Evolutionary conservation across 345 rosid genomes (phyloP), one percentile per base, ranked within the genome.

Genomic region (Gossypium turneri): DNA sequence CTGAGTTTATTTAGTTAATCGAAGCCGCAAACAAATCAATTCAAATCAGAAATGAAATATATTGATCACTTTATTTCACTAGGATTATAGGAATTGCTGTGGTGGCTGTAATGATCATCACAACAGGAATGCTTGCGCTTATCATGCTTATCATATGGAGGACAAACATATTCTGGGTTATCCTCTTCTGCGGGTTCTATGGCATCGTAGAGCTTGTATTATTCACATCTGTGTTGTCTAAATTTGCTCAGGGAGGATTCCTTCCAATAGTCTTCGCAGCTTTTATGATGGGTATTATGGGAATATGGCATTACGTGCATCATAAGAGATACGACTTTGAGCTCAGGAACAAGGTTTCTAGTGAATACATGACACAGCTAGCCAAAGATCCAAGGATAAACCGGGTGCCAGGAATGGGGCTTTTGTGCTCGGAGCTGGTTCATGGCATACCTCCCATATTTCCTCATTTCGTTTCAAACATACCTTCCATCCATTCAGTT

Each of bases 51-150:
- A 17, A 53, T 53, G 57, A 53, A 5, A 53, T 53, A 16, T 53
- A 34, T 34, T 34, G 41, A 34, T 34, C 41, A 34, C 6, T 34
- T 34, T 4, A 34, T 34, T 34, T 34, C 38, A 34, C 9, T 57
- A 22, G 13, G 61, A 22, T 20, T 19, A 9, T 9, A 57, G 61
- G 61, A 20, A 57, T 57, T 57, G 61, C 29, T 57, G 27, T 20
- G 61, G 61, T 56, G 27, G 61, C 61, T 56, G 61, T 57, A 57
- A 57, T 57, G 61, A 19, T 20, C 61, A 57, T 57, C 61, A 19
- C 29, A 9, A 57, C 29, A 20, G 10, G 13, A 2, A 9, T 57
- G 61, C 13, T 57, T 12, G 20, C 61, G 13, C 29, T 57, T 20
- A 57, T 57, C 61, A 57, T 57, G 61, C 61, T 57, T 10, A 25